A percentile compares a stretch with the other conserved stretches of the same genome.
Conservation (phyloP, 129 eudicot species). For the Flaveria sonorensis region DNA sequence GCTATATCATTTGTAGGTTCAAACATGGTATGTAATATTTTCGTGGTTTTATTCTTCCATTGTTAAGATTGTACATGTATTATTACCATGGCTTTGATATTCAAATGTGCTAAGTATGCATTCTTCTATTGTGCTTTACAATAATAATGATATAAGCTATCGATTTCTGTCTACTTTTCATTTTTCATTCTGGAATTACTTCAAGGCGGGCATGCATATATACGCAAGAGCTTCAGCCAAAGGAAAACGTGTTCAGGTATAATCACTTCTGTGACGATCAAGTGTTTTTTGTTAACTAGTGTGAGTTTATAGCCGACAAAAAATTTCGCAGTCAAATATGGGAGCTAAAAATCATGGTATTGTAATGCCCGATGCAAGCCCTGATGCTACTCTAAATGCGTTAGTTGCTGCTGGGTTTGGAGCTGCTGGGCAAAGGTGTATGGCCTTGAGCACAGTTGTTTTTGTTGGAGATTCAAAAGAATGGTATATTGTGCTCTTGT, state of each 20-base stretch:
- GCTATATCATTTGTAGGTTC: conserved; percentile 99
- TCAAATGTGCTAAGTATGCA: no score
- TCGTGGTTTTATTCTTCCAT: background rate
- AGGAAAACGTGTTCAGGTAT: conserved; percentile 98
- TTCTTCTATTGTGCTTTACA: background rate
- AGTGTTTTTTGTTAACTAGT: conserved; percentile 12
- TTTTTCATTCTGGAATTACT: conserved; percentile 13
- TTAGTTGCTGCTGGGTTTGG: conserved; percentile 97
- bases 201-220: conserved; percentile 97
- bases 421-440: conserved; percentile 98
- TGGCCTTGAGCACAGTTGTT: conserved; percentile 97
- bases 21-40: conserved; percentile 53
- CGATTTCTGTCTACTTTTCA: conserved; percentile 8
- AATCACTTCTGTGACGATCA: background rate
- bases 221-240: conserved; percentile 89
- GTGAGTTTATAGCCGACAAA: conserved; percentile 1
- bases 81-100: background rate
- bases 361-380: conserved; percentile 89
- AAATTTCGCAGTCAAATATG: conserved; percentile 73
- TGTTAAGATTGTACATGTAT: background rate
- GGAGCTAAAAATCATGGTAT: conserved; percentile 98
- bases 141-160: background rate
- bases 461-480: conserved; percentile 86
- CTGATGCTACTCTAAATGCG: conserved; percentile 85
- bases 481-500: conserved; percentile 50